Evolutionary conservation across 108 stramenopile genomes (phyloP).

Genomic region (Pseudonitzschia multiseries): DNA sequence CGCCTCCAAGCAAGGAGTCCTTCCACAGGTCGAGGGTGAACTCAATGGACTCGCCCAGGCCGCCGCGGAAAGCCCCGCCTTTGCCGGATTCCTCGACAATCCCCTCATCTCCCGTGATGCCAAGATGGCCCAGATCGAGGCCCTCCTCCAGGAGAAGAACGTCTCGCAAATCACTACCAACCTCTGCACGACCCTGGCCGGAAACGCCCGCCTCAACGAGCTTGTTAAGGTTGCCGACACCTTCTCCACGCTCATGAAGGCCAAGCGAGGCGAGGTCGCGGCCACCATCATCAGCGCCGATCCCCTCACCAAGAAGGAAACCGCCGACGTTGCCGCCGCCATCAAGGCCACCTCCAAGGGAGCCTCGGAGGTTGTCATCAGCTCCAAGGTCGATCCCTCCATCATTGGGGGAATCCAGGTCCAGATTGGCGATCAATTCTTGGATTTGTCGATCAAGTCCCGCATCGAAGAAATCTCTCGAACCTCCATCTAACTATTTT

Average conservation of each 20-base stretch:
- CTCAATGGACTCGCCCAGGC: constrained; percentile 72
- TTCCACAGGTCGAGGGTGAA: constrained; percentile 88
- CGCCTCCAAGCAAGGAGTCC: constrained; percentile 78
- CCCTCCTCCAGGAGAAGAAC: constrained; percentile 61
- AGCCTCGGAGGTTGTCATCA: constrained; percentile 82
- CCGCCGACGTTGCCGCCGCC: constrained; percentile 74
- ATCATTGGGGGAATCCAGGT: constrained; percentile 95
- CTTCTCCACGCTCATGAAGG: constrained; percentile 88
- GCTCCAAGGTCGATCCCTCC: constrained; percentile 79
- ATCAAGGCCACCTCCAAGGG: constrained; percentile 73
- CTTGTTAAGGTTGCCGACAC: constrained; percentile 71
- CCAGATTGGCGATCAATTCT: constrained; percentile 96
- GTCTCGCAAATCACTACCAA: constrained; percentile 75
- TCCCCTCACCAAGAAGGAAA: constrained; percentile 60
- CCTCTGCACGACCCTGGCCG: constrained; percentile 91
- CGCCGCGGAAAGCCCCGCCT: constrained; percentile 53
- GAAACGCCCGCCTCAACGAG: constrained; percentile 88
- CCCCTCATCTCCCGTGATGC: constrained; percentile 84
- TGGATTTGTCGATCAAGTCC: constrained; percentile 92
- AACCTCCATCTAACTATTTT: constrained; percentile 66
- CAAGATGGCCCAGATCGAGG: constrained; percentile 65
- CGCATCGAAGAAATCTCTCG: constrained; percentile 87
- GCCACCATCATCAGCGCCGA: constrained; percentile 92
- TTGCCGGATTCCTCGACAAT: constrained; percentile 82
- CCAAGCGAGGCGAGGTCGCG: constrained; percentile 92